phyloP scores from a whole-genome alignment of 148 eudicot species.

The Linanthus parryae region DNA sequence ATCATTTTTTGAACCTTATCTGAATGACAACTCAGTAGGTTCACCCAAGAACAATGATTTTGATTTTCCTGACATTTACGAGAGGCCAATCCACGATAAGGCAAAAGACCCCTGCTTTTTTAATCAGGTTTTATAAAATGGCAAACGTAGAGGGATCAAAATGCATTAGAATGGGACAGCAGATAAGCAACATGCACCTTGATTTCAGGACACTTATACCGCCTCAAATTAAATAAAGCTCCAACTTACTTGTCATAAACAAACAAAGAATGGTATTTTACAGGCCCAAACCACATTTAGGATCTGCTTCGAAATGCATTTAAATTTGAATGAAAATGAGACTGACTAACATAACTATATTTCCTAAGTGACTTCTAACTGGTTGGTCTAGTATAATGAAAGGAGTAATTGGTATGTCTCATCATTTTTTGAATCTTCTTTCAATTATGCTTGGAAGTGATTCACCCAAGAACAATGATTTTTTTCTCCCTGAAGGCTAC shows the following conservation, averaged over 20 bases:
- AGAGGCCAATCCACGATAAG: slow-evolving; percentile 1
- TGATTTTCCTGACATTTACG: slow-evolving; percentile 1
- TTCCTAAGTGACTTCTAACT: not conserved
- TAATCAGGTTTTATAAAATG: slow-evolving; percentile 4
- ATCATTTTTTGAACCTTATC: slow-evolving; percentile 4
- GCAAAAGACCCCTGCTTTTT: slow-evolving; percentile 4
- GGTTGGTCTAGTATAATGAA: too few relatives aligned
- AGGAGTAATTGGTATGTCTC: not conserved
- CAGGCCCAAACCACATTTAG: too few relatives aligned
- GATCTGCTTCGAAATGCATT: too few relatives aligned
- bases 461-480: slow-evolving; percentile 8
- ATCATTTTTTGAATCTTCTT: slow-evolving; percentile 7
- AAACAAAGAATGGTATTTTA: too few relatives aligned
- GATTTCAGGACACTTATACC: too few relatives aligned
- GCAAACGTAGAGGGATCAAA: too few relatives aligned
- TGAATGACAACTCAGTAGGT: not conserved
- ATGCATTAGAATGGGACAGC: too few relatives aligned
- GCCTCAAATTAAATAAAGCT: too few relatives aligned
- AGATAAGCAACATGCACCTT: too few relatives aligned
- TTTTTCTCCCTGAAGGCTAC: not conserved
- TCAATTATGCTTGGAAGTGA: not conserved
- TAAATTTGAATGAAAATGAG: too few relatives aligned
- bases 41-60: slow-evolving; percentile 6
- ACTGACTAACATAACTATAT: too few relatives aligned
- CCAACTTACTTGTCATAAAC: too few relatives aligned